Conservation (phyloP, 1,284 basidiomycete genomes). For the Paramarasmius palmivorus region DNA sequence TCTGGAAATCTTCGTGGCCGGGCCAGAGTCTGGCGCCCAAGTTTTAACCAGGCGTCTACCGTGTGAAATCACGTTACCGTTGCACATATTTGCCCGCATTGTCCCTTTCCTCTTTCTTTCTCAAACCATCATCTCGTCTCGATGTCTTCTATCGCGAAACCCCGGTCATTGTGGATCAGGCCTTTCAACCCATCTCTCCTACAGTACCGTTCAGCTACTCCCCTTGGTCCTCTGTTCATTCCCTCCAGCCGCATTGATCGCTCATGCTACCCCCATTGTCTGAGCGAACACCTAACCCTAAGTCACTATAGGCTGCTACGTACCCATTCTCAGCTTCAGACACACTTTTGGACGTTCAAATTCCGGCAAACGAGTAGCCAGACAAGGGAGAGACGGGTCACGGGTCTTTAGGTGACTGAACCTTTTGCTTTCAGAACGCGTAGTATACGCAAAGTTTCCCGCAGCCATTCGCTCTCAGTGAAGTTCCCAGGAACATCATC, state of each 20-base stretch:
- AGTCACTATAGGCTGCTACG: slow-evolving; percentile 12
- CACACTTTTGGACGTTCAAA: not conserved
- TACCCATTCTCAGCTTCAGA: slow-evolving; percentile 4
- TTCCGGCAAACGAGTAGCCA: slow-evolving; percentile 4
- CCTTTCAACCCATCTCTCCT: not conserved
- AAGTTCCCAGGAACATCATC: slow-evolving; percentile 6
- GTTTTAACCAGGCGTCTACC: too few relatives aligned
- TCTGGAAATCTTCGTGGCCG: too few relatives aligned
- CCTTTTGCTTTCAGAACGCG: slow-evolving; percentile 3
- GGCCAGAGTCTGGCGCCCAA: too few relatives aligned
- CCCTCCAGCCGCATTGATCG: slow-evolving; percentile 21
- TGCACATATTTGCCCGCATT: not conserved
- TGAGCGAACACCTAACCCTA: slow-evolving; percentile 19
- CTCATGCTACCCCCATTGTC: slow-evolving; percentile 13
- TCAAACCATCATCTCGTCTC: not conserved
- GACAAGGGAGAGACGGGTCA: not conserved
- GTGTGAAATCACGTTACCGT: too few relatives aligned
- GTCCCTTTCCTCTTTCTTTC: not conserved
- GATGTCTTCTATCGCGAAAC: not conserved
- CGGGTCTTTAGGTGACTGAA: slow-evolving; percentile 3
- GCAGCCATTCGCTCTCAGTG: slow-evolving; percentile 11
- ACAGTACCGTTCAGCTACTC: slow-evolving; percentile 1
- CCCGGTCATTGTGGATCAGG: not conserved
- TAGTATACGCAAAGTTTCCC: not conserved
- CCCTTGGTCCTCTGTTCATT: slow-evolving; percentile 1